Evolutionary conservation across 306 rosid species (phyloP).

Genomic region (Mimosa pudica): DNA sequence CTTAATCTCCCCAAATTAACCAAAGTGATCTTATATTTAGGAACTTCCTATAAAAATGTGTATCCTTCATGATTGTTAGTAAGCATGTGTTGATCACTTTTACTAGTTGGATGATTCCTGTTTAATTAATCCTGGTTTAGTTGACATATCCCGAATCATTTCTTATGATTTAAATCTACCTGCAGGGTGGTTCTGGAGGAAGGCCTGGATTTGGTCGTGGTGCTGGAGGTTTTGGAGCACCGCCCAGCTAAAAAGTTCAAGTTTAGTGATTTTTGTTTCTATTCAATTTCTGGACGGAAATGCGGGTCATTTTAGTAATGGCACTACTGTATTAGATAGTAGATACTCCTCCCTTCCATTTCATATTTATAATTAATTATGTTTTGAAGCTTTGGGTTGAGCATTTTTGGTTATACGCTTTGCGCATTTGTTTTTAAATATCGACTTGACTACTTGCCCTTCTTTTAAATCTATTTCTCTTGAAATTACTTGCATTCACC

Average conservation of each 20-base stretch:
- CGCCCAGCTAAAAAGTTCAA: constrained; percentile 46
- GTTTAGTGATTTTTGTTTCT: background rate
- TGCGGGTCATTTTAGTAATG: constrained; percentile 29
- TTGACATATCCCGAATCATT: background rate
- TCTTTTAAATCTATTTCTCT: background rate
- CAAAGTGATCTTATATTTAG: no score
- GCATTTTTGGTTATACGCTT: background rate
- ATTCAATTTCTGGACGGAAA: background rate
- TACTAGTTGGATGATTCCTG: background rate
- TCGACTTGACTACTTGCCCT: background rate
- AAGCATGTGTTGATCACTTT: background rate
- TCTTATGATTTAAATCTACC: background rate
- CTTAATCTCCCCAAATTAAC: no score
- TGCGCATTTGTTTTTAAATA: background rate
- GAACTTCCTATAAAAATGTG: background rate
- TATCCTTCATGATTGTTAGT: background rate
- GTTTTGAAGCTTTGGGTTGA: constrained; percentile 35
- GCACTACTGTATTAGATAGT: background rate
- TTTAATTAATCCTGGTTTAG: background rate
- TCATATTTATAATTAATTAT: constrained; percentile 12
- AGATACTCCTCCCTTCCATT: constrained; percentile 19
- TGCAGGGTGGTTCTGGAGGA: constrained; percentile 66
- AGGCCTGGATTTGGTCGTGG: constrained; percentile 85
- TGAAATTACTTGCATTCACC: background rate
- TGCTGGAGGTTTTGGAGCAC: constrained; percentile 58